phyloP scores from a whole-genome alignment of 1,284 basidiomycete species.

The Farysia itapuensis region DNA sequence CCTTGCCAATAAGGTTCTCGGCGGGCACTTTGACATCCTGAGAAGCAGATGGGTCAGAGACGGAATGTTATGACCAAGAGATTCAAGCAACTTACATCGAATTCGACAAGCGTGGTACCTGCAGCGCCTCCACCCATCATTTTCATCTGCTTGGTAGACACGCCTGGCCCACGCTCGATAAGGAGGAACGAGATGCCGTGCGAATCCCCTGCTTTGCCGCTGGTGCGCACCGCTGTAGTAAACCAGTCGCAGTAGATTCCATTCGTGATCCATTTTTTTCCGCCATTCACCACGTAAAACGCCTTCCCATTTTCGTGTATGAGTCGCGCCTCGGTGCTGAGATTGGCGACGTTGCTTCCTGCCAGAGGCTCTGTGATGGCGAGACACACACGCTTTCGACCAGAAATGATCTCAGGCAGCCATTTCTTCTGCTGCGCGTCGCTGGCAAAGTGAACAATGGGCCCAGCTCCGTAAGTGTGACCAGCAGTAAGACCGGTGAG shows the following conservation, averaged over 20 bases:
- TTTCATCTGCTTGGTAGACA: conserved; percentile 53
- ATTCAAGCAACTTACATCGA: conserved; percentile 34
- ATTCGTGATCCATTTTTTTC: conserved; percentile 60
- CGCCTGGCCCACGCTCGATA: conserved; percentile 46
- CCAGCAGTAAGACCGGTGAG: conserved; percentile 40
- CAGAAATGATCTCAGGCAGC: conserved; percentile 43
- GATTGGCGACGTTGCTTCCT: conserved; percentile 60
- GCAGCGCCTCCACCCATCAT: conserved; percentile 52
- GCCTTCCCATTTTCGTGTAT: conserved; percentile 51
- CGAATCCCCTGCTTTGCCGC: conserved; percentile 59
- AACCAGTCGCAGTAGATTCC: conserved; percentile 56
- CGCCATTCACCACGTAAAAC: conserved; percentile 60
- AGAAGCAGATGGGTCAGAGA: not conserved
- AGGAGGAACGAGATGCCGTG: conserved; percentile 59
- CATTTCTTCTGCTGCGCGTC: conserved; percentile 39
- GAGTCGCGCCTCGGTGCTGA: conserved; percentile 51
- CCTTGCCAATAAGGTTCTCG: conserved; percentile 59
- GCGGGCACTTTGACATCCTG: conserved; percentile 54
- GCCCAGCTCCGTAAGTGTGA: conserved; percentile 24
- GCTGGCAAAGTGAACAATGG: conserved; percentile 45
- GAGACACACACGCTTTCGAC: conserved; percentile 44
- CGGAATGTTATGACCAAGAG: too few species aligned
- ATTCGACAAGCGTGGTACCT: conserved; percentile 59
- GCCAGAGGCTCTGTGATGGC: conserved; percentile 55
- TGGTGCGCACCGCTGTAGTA: conserved; percentile 60